Evolutionary conservation across 352 stramenopile genomes (phyloP), one percentile per base, ranked within the genome.

Genomic region (Globisporangium irregulare): DNA sequence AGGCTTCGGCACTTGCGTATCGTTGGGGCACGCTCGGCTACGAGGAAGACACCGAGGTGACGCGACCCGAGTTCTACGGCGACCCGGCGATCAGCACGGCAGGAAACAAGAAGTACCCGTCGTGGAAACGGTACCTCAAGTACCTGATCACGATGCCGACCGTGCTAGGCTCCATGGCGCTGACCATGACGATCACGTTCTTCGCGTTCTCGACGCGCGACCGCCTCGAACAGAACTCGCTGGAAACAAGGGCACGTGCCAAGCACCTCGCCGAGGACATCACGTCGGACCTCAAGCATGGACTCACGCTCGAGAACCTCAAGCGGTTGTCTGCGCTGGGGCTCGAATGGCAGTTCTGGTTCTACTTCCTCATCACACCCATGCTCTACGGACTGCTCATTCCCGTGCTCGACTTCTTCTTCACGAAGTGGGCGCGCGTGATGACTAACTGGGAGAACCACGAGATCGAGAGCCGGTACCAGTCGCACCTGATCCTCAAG

Each of bases 401-500:
- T 64, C 86, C 84, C 10, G 64, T 93, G 36, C 79, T 97, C 14
- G 86, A 95, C 72, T 70, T 79, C 25, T 64, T 72, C 7, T 97
- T 99, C 67, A 98, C 93, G 58, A 76, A 64, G 50, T 66, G 97
- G 55, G 97, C 97, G 3, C 78, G 80, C 9, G 77, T 73, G 18
- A 78, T 99, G 36, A 99, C 97, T 68, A 87, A 98, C 69, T 98
- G 90, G 79, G 93, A 98, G 75, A 97, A 97, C 75, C 93, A 98
- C 78, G 71, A 75, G 62, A 98, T 91, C 24, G 83, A 94, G 71
- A 90, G 80, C 29, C 75, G 68, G 25, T 91, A 97, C 71, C 82
- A 92, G 59, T 97, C 93, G 71, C 83, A 94, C 32, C 81, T 99
- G 63, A 99, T 99, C 70, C 94, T 98, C 73, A 99, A 99, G 81